phyloP scores from a whole-genome alignment of 441 rosid species.

The Euphorbia celastroides region DNA sequence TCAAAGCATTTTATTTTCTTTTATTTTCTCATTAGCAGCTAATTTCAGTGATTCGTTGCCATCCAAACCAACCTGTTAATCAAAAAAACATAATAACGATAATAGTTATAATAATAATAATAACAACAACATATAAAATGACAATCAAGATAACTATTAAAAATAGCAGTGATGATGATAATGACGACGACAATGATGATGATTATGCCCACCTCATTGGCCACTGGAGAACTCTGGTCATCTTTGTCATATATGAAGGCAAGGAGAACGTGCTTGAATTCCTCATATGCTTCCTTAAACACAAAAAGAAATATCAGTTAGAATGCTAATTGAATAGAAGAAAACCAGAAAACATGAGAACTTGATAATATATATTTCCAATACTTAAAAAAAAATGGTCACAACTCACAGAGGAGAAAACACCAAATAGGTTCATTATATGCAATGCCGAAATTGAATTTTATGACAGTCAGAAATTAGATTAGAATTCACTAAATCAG shows the following conservation, averaged over 20 bases:
- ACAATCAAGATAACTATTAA: neutral
- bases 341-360: neutral
- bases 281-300: slow-evolving; percentile 96
- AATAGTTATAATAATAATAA: neutral
- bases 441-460: neutral
- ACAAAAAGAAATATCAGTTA: slow-evolving; percentile 32
- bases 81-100: neutral
- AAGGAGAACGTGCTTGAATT: slow-evolving; percentile 94
- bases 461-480: neutral
- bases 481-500: neutral
- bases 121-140: neutral
- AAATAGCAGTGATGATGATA: neutral
- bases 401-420: neutral
- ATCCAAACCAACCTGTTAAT: neutral
- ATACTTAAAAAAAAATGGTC: neutral
- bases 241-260: slow-evolving; percentile 78
- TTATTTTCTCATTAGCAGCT: neutral
- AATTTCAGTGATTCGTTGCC: neutral
- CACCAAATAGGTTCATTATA: neutral
- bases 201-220: slow-evolving; percentile 60
- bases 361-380: no score
- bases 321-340: slow-evolving; percentile 4
- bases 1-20: neutral
- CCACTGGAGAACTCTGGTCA: slow-evolving; percentile 81
- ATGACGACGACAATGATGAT: neutral